Conservation (phyloP, 352 stramenopile species). For the Aphanomyces euteiches region DNA sequence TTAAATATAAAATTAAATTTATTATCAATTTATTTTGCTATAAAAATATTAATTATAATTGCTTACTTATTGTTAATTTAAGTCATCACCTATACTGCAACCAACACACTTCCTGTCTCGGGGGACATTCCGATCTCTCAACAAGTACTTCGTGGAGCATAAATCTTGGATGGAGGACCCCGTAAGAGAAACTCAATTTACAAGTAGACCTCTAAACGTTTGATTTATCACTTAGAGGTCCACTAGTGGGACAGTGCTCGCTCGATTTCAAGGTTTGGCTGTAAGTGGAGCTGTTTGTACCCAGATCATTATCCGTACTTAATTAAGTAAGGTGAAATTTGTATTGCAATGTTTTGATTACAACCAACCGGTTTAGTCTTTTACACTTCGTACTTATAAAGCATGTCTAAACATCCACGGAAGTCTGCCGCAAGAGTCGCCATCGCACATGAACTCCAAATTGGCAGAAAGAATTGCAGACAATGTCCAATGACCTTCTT, state of each 20-base stretch:
- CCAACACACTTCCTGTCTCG: neutral
- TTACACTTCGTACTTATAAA: neutral
- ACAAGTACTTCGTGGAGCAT: too few relatives aligned
- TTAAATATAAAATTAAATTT: neutral
- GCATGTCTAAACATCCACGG: conserved; percentile 48
- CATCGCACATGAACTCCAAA: too few relatives aligned
- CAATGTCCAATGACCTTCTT: too few relatives aligned
- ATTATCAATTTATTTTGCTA: neutral
- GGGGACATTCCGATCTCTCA: too few relatives aligned
- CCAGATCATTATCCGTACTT: neutral
- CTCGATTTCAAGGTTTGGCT: too few relatives aligned
- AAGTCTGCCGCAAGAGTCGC: conserved; percentile 44
- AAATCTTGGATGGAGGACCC: too few relatives aligned
- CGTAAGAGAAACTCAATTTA: too few relatives aligned
- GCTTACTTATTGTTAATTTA: neutral
- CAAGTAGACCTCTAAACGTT: too few relatives aligned
- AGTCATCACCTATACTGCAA: neutral
- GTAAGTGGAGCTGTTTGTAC: too few relatives aligned
- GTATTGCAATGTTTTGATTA: conserved; percentile 47
- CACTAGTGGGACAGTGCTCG: too few relatives aligned
- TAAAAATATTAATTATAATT: neutral
- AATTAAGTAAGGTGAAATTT: conserved; percentile 39
- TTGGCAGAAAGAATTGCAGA: too few relatives aligned
- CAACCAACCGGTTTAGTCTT: conserved; percentile 33
- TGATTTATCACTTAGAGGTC: too few relatives aligned